phyloP scores from a whole-genome alignment of 2,329 filamentous ascomycete genomes.

The Blastomyces parvus region DNA sequence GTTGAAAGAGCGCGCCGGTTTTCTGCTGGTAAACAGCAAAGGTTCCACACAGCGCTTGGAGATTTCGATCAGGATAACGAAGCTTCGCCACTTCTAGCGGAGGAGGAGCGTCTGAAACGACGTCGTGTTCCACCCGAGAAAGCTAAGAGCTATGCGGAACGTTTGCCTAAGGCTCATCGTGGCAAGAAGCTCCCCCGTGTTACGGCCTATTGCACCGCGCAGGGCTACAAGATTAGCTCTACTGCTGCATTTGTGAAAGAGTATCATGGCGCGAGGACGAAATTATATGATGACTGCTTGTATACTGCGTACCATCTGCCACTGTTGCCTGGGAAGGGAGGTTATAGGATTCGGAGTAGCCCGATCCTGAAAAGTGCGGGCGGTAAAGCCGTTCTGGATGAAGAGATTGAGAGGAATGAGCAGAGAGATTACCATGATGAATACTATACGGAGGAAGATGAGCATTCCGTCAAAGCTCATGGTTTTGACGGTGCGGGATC shows the following conservation, averaged over 20 bases:
- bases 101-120: conserved; percentile 55
- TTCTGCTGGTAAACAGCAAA: conserved; percentile 24
- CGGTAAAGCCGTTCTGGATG: conserved; percentile 82
- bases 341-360: conserved; percentile 79
- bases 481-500: conserved; percentile 21
- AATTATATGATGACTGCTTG: conserved; percentile 94
- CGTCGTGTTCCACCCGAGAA: conserved; percentile 39
- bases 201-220: conserved; percentile 92
- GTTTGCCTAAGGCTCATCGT: conserved; percentile 76
- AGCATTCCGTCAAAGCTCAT: conserved; percentile 36
- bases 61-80: conserved; percentile 51
- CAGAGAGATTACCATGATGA: conserved; percentile 81
- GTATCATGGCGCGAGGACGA: conserved; percentile 82
- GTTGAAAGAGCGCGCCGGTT: conserved; percentile 26
- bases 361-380: conserved; percentile 88
- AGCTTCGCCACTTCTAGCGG: conserved; percentile 41
- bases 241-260: conserved; percentile 84
- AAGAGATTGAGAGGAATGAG: conserved; percentile 94
- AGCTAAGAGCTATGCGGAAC: conserved; percentile 87
- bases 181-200: conserved; percentile 80
- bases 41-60: conserved; percentile 27
- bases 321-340: conserved; percentile 72
- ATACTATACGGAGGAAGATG: conserved; percentile 61
- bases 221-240: conserved; percentile 79
- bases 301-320: conserved; percentile 94